phyloP scores from a whole-genome alignment of 306 rosid species.

The Cajanus cajan region DNA sequence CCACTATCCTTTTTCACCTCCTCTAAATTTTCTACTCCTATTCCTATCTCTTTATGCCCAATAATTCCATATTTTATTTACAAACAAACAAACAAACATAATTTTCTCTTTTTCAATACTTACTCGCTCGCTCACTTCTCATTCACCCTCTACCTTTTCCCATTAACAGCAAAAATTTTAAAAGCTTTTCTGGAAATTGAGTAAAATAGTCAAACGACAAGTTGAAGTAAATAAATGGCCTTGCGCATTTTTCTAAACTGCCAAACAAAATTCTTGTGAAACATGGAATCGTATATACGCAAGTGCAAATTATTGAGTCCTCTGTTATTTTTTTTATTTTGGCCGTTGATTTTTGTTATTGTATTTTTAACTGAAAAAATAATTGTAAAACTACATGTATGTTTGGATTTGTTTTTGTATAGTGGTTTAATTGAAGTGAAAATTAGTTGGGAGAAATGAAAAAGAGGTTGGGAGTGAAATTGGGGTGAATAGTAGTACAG shows the following conservation, averaged over 20 bases:
- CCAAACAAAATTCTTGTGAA: neutral
- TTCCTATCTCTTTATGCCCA: conserved; percentile 31
- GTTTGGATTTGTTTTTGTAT: too few relatives aligned
- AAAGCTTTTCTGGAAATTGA: neutral
- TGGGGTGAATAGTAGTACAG: neutral
- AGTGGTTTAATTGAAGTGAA: neutral
- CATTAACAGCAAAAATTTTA: neutral
- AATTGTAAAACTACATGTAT: too few relatives aligned
- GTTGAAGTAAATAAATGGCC: conserved; percentile 6
- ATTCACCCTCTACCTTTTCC: neutral
- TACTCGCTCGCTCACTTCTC: neutral
- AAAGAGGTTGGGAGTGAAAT: neutral
- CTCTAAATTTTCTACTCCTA: conserved; percentile 45
- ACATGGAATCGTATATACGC: neutral
- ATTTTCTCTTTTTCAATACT: too few relatives aligned
- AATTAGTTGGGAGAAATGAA: neutral
- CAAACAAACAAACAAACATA: too few relatives aligned
- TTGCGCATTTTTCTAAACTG: neutral
- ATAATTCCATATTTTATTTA: conserved; percentile 8
- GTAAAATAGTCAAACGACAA: neutral
- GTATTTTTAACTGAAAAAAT: too few relatives aligned
- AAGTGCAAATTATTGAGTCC: neutral
- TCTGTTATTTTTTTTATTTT: neutral
- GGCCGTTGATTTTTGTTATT: too few relatives aligned
- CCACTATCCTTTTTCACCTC: conserved; percentile 31